These are phyloP conservation scores for Clausena lansium DNA, from an alignment of 345 rosid species.

Conservation along the genomic window DNA sequence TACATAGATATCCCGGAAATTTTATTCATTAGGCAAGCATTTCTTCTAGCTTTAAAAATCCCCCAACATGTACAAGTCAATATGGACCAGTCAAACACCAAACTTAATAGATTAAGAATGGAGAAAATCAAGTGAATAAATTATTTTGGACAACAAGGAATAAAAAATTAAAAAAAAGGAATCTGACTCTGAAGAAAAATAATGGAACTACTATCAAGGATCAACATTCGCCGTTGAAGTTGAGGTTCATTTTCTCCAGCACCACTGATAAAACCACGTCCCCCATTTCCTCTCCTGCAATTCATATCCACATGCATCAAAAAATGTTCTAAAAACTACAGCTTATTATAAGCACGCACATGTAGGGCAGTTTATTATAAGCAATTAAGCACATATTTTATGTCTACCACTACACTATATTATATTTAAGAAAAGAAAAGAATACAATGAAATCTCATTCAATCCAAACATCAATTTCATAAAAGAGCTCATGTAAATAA, in stretches of 20 bases:
- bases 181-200: not conserved
- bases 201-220: conserved; percentile 17
- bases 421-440: too few relatives aligned
- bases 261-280: conserved; percentile 87
- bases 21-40: not conserved
- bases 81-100: not conserved
- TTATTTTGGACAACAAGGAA: not conserved
- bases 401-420: too few relatives aligned
- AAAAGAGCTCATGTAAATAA: too few relatives aligned
- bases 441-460: too few relatives aligned
- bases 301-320: conserved; percentile 9
- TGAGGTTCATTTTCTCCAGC: conserved; percentile 99
- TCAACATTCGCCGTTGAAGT: conserved; percentile 86
- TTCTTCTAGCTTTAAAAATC: not conserved
- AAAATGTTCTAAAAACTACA: conserved; percentile 3
- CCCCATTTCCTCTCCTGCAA: conserved; percentile 94
- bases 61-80: not conserved
- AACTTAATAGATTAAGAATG: conserved; percentile 3
- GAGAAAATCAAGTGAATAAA: not conserved
- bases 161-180: not conserved
- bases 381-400: not conserved
- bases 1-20: not conserved
- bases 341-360: not conserved
- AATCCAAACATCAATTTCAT: too few relatives aligned
- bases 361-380: not conserved